These are phyloP conservation scores for Novymonas esmeraldas DNA, from an alignment of 208 protist species.

Conservation along the genomic window DNA sequence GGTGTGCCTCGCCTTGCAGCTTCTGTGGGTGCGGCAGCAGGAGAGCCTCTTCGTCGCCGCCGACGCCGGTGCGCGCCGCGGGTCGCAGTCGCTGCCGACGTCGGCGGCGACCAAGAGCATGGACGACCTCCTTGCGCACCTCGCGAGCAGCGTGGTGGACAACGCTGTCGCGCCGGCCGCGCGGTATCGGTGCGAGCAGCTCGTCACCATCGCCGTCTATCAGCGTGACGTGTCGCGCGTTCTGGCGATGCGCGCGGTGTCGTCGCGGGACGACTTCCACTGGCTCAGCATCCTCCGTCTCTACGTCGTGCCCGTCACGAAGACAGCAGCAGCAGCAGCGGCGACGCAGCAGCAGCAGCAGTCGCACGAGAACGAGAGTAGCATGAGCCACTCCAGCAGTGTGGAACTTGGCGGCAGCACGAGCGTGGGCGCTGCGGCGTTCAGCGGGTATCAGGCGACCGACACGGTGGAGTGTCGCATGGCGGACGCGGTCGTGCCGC, in stretches of 20 bases:
- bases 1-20: slow-evolving; percentile 91
- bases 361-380: slow-evolving; percentile 9
- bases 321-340: neutral
- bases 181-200: slow-evolving; percentile 95
- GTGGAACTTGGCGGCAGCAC: slow-evolving; percentile 9
- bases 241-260: slow-evolving; percentile 57
- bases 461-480: slow-evolving; percentile 93
- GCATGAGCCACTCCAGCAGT: neutral
- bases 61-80: neutral
- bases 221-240: slow-evolving; percentile 94
- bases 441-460: neutral
- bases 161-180: slow-evolving; percentile 27
- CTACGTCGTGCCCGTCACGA: slow-evolving; percentile 72
- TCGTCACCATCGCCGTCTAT: slow-evolving; percentile 99
- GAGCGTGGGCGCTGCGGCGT: neutral
- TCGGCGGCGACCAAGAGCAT: slow-evolving; percentile 54
- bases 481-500: slow-evolving; percentile 95
- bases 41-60: slow-evolving; percentile 60
- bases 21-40: slow-evolving; percentile 91
- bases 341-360: neutral
- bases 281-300: slow-evolving; percentile 97
- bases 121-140: slow-evolving; percentile 82
- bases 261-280: slow-evolving; percentile 91
- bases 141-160: slow-evolving; percentile 72
- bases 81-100: slow-evolving; percentile 3